Base-by-base conservation (phyloP, 371 early-diverging fungal genomes). In the Batkoa obscura region DNA sequence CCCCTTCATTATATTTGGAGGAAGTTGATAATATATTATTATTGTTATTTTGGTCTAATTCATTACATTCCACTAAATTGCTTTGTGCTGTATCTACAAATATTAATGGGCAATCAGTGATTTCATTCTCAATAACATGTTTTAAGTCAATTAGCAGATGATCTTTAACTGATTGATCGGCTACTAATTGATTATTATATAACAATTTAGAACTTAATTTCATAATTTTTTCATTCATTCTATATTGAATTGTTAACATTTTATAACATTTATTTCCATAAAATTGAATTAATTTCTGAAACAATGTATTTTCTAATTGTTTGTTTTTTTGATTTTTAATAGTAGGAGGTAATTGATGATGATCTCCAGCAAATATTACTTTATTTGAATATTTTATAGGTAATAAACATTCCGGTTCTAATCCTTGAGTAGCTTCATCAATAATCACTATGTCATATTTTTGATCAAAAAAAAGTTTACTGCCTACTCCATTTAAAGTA, bases 341-440 rank as follows among this genome's bases (percentile, higher is more conserved):
- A 0, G 88, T 88, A 0, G 92, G 92, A 3, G 90, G 86, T 35
- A 98, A 67, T 62, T 98, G 98, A 42, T 81, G 70, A 61, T 90
- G 94, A 68, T 96, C 98, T 5, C 98, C 98, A 23, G 92, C 94
- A 17, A 98, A 67, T 42, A 98, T 79, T 1, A 92, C 75, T 51
- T 78, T 81, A 34, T 79, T 75, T 1, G 80, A 83, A 61, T 84
- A 85, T 34, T 76, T 62, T 13, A 87, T 72, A 0, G 90, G 88
- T 48, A 95, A 84, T 90, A 90, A 94, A 61, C 88, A 85, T 72
- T 94, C 95, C 64, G 70, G 77, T 72, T 89, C 90, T 23, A 84
- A 64, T 0, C 90, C 88, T 62, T 95, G 95, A 3, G 88, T 83
- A 0, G 87, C 86, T 68, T 95, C 97, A 62, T 97, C 99, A 59